Conservation (phyloP, 176 grass and related monocot species). For the Lolium perenne region DNA sequence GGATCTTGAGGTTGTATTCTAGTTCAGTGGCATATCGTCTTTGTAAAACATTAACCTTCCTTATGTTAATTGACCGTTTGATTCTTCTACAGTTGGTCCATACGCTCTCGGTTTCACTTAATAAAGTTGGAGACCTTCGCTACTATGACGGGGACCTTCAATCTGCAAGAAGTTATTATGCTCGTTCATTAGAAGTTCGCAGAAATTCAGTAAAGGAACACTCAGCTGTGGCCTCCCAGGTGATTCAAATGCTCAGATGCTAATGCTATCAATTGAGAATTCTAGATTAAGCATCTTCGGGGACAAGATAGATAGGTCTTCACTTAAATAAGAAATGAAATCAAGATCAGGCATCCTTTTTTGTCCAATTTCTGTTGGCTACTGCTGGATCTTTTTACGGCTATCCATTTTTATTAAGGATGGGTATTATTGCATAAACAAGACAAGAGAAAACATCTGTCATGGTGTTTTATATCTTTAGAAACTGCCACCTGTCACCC, state of each 20-base stretch:
- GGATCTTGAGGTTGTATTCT: conserved; percentile 81
- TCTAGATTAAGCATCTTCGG: neutral
- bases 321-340: neutral
- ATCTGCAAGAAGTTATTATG: conserved; percentile 91
- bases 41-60: neutral
- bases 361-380: neutral
- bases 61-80: conserved; percentile 41
- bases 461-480: neutral
- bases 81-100: conserved; percentile 76
- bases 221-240: conserved; percentile 81
- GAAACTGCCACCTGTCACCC: neutral
- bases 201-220: conserved; percentile 80
- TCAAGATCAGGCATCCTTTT: neutral
- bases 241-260: conserved; percentile 34
- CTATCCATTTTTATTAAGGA: neutral
- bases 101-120: conserved; percentile 91
- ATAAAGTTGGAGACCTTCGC: conserved; percentile 92
- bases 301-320: neutral
- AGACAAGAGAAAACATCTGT: neutral
- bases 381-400: too few species aligned
- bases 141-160: conserved; percentile 89
- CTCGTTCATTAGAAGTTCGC: conserved; percentile 78
- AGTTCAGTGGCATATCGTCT: neutral
- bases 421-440: neutral
- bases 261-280: neutral